These are phyloP conservation scores for Globisporangium viniferum DNA, from an alignment of 352 stramenopile species.

Conservation along the genomic window DNA sequence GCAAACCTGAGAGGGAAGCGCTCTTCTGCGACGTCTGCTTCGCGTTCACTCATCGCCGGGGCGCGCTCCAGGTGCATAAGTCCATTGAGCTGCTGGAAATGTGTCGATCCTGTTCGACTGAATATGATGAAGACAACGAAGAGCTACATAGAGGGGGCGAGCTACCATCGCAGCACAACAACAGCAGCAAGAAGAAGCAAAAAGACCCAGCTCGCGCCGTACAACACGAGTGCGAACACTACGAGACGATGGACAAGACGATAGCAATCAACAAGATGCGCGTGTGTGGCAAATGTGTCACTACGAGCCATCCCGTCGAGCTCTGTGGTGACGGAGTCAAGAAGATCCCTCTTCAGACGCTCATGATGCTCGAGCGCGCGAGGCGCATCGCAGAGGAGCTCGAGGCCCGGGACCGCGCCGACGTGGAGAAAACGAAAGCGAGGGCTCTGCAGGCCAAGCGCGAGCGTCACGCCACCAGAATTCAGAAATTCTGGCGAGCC, in stretches of 20 bases:
- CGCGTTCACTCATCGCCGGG: conserved; percentile 45
- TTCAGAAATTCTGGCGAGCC: conserved; percentile 58
- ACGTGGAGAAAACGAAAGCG: conserved; percentile 42
- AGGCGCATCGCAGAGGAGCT: conserved; percentile 32
- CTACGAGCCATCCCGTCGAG: conserved; percentile 36
- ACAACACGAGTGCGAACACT: conserved; percentile 45
- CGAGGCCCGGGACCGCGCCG: conserved; percentile 39
- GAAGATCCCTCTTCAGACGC: conserved; percentile 32
- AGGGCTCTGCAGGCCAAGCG: conserved; percentile 25
- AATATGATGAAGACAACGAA: not conserved
- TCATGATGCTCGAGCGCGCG: conserved; percentile 33
- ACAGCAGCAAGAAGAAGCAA: not conserved
- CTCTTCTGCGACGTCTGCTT: conserved; percentile 73
- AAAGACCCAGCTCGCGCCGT: conserved; percentile 22
- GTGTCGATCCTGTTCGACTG: conserved; percentile 30
- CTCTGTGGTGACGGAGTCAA: conserved; percentile 35
- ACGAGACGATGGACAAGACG: conserved; percentile 4
- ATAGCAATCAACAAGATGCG: conserved; percentile 16
- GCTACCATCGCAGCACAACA: not conserved
- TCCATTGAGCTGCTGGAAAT: conserved; percentile 41
- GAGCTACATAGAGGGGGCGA: conserved; percentile 2
- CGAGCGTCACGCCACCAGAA: conserved; percentile 27
- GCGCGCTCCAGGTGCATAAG: conserved; percentile 39
- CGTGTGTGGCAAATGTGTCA: conserved; percentile 44
- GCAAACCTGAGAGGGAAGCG: conserved; percentile 19